phyloP scores from a whole-genome alignment of 2,329 filamentous ascomycete genomes.

The Trichophyton benhamiae region DNA sequence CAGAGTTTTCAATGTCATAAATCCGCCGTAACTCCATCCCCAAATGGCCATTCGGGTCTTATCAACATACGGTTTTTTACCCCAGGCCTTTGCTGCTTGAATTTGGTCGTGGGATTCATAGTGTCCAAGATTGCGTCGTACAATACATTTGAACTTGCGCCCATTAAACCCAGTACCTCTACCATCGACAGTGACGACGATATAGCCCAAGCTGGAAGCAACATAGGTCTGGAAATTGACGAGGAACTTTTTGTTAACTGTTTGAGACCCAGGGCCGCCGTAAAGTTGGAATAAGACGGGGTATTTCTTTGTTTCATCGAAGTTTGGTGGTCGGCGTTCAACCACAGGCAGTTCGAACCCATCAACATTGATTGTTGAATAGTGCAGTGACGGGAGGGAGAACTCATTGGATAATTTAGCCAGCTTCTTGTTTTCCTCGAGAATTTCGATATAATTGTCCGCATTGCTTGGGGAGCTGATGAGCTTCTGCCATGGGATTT shows the following conservation, averaged over 20 bases:
- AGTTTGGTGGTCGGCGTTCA: conserved; percentile 82
- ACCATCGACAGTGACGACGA: conserved; percentile 89
- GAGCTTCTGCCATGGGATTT: conserved; percentile 82
- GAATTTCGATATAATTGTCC: conserved; percentile 50
- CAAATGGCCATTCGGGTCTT: conserved; percentile 74
- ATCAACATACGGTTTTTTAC: conserved; percentile 71
- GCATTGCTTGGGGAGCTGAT: conserved; percentile 59
- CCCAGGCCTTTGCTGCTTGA: conserved; percentile 73
- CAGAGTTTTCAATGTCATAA: conserved; percentile 86
- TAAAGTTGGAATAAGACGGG: conserved; percentile 93
- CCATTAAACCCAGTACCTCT: conserved; percentile 86
- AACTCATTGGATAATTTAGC: conserved; percentile 58
- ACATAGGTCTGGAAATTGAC: conserved; percentile 88
- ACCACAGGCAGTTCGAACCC: conserved; percentile 60
- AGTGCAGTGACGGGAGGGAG: conserved; percentile 71
- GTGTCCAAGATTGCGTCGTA: conserved; percentile 72
- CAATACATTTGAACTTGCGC: conserved; percentile 65
- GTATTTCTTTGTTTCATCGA: conserved; percentile 70
- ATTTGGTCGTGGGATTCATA: conserved; percentile 88
- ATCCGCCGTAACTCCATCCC: conserved; percentile 97
- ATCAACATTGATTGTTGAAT: conserved; percentile 73
- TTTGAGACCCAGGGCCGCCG: conserved; percentile 86
- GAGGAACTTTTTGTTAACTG: conserved; percentile 64
- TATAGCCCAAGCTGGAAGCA: conserved; percentile 72
- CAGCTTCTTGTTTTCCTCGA: conserved; percentile 68